Evolutionary conservation across 1,284 basidiomycete species (phyloP), one percentile per base, ranked within the genome.

Genomic region (Microbotryum violaceum): DNA sequence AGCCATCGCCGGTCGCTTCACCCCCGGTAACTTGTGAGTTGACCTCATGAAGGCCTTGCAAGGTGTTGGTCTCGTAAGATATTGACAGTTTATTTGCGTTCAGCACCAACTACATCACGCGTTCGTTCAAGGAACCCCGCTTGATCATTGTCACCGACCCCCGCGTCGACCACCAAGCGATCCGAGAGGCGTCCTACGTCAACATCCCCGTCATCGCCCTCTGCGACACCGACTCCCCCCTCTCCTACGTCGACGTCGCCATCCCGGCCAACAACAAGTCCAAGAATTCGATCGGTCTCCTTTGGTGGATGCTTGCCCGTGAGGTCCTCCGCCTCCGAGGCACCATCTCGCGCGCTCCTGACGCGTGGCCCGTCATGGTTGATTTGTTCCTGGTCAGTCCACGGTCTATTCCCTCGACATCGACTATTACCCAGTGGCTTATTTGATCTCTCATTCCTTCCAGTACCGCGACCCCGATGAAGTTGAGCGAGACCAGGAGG

Each of bases 181-280:
- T 98, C 80, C 91, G 94, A 72, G 94, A 98, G 82, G 93, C 96
- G 58, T 93, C 93, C 63, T 98, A 98, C 79, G 94, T 97, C 79
- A 98, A 98, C 87, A 97, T 98, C 78, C 94, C 94, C 74, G 94
- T 98, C 76, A 97, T 98, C 75, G 94, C 94, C 64, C 87, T 98
- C 74, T 91, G 88, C 81, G 94, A 98, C 82, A 96, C 94, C 70
- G 96, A 98, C 78, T 91, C 94, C 54, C 90, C 91, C 60, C 84
- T 98, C 75, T 87, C 91, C 79, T 96, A 91, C 77, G 92, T 98
- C 77, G 94, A 98, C 77, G 86, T 98, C 74, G 93, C 90, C 67
- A 97, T 98, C 80, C 96, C 94, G 71, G 91, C 90, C 71, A 98
- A 98, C 85, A 97, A 97, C 89, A 98, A 97, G 85, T 87, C 88